phyloP scores from a whole-genome alignment of 352 stramenopile species.

The Phytophthora multivora region DNA sequence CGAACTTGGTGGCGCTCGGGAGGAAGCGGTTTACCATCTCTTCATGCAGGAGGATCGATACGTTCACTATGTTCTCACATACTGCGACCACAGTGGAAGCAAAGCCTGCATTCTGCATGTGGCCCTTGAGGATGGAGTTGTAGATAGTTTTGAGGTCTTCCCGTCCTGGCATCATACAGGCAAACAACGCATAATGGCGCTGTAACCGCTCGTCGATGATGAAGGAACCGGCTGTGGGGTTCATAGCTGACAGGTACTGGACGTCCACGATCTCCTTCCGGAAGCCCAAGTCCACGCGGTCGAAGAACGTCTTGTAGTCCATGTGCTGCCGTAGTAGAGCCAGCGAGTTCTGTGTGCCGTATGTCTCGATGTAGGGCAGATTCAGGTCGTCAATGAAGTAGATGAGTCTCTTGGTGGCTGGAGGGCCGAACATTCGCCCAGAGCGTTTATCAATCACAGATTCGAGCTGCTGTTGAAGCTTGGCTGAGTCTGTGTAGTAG shows the following conservation, averaged over 20 bases:
- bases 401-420: conserved; percentile 95
- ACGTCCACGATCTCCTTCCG: conserved; percentile 97
- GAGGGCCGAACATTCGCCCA: conserved; percentile 94
- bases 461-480: conserved; percentile 95
- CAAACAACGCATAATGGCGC: conserved; percentile 96
- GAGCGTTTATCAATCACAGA: conserved; percentile 97
- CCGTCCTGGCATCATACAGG: conserved; percentile 94
- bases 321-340: conserved; percentile 96
- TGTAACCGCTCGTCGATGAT: conserved; percentile 97
- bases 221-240: conserved; percentile 96
- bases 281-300: conserved; percentile 94
- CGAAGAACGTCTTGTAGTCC: conserved; percentile 96
- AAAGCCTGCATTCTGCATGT: conserved; percentile 91
- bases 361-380: conserved; percentile 96
- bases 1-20: conserved; percentile 96
- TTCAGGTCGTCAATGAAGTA: conserved; percentile 98
- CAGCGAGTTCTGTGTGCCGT: conserved; percentile 96
- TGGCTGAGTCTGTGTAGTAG: conserved; percentile 96
- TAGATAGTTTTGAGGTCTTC: conserved; percentile 96
- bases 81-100: conserved; percentile 57
- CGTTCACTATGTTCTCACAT: conserved; percentile 90
- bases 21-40: conserved; percentile 95
- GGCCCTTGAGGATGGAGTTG: conserved; percentile 94
- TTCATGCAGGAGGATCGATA: conserved; percentile 92
- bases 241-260: conserved; percentile 97